Percentiles rank a stretch among this genome's conserved stretches.
Evolutionary conservation across 495 filamentous ascomycete genomes (phyloP).

Genomic region (Aspergillus kassunensis): DNA sequence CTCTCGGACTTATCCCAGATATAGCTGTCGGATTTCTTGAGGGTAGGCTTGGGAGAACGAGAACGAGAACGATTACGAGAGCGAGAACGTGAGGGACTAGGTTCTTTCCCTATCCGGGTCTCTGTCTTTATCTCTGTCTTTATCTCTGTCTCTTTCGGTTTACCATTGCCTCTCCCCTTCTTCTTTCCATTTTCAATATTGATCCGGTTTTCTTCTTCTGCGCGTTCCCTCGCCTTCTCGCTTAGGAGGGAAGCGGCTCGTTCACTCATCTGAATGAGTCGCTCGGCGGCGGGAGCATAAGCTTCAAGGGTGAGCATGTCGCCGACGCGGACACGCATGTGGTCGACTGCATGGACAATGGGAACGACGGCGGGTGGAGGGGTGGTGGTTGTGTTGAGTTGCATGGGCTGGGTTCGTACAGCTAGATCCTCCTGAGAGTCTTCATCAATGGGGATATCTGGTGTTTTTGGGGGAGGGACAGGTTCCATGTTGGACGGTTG

Average conservation of each 20-base stretch:
- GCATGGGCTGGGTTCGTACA: neutral
- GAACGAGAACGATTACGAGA: too few relatives aligned
- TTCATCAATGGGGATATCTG: slow-evolving; percentile 27
- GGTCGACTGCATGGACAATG: slow-evolving; percentile 80
- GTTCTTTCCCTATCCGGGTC: too few relatives aligned
- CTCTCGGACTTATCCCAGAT: slow-evolving; percentile 42
- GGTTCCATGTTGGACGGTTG: too few relatives aligned
- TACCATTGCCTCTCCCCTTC: too few relatives aligned
- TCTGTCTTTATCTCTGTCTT: too few relatives aligned
- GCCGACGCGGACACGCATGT: slow-evolving; percentile 76
- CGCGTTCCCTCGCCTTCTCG: slow-evolving; percentile 15
- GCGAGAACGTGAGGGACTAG: too few relatives aligned
- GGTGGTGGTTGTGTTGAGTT: neutral
- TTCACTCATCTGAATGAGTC: slow-evolving; percentile 53
- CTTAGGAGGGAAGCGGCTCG: slow-evolving; percentile 15
- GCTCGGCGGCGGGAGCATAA: slow-evolving; percentile 67
- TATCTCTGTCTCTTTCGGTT: too few relatives aligned
- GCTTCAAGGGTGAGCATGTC: slow-evolving; percentile 74
- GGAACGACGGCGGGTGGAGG: slow-evolving; percentile 32
- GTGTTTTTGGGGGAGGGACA: slow-evolving; percentile 10
- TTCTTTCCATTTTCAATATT: too few relatives aligned
- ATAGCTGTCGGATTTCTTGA: too few relatives aligned
- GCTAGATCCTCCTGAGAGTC: neutral
- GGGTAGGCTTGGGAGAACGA: too few relatives aligned
- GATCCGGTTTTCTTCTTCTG: too few relatives aligned